Conservation (phyloP, 1,284 basidiomycete genomes). For the Hymenochaete sp. region DNA sequence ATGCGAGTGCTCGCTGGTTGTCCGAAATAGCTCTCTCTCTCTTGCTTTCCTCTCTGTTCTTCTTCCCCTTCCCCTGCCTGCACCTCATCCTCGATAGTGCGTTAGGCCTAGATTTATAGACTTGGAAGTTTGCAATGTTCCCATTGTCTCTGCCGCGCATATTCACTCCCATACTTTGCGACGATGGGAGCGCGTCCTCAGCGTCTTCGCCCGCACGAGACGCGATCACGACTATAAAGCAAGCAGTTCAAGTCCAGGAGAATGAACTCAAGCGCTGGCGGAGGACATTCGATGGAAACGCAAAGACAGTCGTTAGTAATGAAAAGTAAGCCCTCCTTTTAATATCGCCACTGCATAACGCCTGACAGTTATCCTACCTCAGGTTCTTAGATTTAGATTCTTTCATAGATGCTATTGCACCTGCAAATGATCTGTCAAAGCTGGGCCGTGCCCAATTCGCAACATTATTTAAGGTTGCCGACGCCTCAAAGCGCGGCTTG, state of each 20-base stretch:
- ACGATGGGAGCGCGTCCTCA: constrained; percentile 26
- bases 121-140: constrained; percentile 11
- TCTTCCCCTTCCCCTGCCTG: constrained; percentile 4
- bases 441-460: constrained; percentile 82
- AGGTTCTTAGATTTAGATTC: constrained; percentile 77
- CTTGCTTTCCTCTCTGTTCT: constrained; percentile 3
- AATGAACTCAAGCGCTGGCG: constrained; percentile 81
- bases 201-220: constrained; percentile 5
- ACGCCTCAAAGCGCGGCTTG: constrained; percentile 65
- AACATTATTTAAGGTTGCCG: constrained; percentile 86
- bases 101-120: constrained; percentile 5
- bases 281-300: constrained; percentile 76
- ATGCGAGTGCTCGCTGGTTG: background rate
- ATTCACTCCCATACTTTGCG: constrained; percentile 45
- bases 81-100: background rate
- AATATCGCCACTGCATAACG: constrained; percentile 20
- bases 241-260: constrained; percentile 64
- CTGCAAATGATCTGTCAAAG: constrained; percentile 72
- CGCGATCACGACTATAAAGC: constrained; percentile 50
- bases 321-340: constrained; percentile 58
- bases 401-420: constrained; percentile 90
- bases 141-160: constrained; percentile 30
- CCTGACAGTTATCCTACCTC: background rate
- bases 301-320: constrained; percentile 59
- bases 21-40: background rate